These are phyloP conservation scores for Alternaria triticimaculans DNA, from an alignment of 2,329 filamentous ascomycete genomes.

Conservation along the genomic window DNA sequence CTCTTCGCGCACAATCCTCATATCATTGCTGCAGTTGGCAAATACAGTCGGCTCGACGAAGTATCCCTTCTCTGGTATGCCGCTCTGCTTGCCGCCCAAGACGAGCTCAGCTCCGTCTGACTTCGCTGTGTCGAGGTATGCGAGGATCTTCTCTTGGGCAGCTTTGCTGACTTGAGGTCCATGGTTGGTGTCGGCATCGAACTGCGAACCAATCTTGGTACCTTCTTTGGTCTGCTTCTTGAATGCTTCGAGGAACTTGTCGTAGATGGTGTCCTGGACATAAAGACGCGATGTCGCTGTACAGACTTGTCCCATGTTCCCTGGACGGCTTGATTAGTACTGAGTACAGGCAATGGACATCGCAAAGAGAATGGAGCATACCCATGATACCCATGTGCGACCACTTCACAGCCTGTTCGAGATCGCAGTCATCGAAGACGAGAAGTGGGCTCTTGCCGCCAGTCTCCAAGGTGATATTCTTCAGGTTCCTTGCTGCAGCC, in stretches of 20 bases:
- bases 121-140: slow-evolving; percentile 28
- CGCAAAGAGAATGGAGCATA: neutral
- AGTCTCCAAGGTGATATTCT: neutral
- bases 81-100: neutral
- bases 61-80: neutral
- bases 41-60: neutral
- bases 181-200: neutral
- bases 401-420: neutral
- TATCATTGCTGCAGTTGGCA: slow-evolving; percentile 27
- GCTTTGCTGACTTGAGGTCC: neutral
- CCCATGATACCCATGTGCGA: neutral
- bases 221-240: neutral
- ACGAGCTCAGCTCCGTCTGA: slow-evolving; percentile 60
- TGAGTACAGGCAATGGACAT: fast-evolving
- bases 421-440: neutral
- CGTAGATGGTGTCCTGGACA: neutral
- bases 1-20: slow-evolving; percentile 48
- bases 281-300: neutral
- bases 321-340: neutral
- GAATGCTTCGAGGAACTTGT: neutral
- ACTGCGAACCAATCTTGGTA: neutral
- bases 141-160: neutral
- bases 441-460: neutral
- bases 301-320: neutral
- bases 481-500: neutral